Conservation (phyloP, 2,329 filamentous ascomycete genomes). For the Pestalotiopsis sp. region DNA sequence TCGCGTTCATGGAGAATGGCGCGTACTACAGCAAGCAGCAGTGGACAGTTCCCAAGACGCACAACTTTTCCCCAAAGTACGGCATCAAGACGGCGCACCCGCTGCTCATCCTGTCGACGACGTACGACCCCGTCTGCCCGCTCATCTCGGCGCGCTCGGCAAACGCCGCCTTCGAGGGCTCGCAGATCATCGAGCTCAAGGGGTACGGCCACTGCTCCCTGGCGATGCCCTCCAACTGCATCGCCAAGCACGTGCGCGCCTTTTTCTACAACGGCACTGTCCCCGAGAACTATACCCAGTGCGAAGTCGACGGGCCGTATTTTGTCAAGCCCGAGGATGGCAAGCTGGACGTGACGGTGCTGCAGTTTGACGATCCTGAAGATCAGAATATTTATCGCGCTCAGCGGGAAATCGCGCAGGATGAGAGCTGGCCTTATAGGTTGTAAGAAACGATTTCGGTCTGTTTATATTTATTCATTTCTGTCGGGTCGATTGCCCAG, state of each 20-base stretch:
- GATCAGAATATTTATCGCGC: slow-evolving; percentile 20
- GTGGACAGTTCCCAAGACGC: slow-evolving; percentile 32
- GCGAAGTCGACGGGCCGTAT: slow-evolving; percentile 41
- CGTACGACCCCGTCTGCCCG: slow-evolving; percentile 61
- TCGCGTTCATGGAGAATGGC: slow-evolving; percentile 28
- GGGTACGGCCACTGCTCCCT: slow-evolving; percentile 47
- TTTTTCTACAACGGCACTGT: slow-evolving; percentile 42
- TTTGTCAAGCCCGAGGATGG: slow-evolving; percentile 34
- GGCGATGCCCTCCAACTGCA: slow-evolving; percentile 39
- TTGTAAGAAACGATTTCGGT: neutral
- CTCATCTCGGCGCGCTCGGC: slow-evolving; percentile 41
- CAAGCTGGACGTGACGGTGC: slow-evolving; percentile 15
- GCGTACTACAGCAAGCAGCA: slow-evolving; percentile 32
- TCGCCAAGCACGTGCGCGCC: slow-evolving; percentile 36
- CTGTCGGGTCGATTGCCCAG: too few species aligned
- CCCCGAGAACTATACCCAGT: slow-evolving; percentile 37
- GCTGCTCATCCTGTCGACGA: slow-evolving; percentile 57
- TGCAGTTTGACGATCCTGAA: slow-evolving; percentile 19
- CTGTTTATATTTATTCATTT: neutral
- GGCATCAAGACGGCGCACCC: slow-evolving; percentile 48
- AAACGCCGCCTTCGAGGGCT: slow-evolving; percentile 36
- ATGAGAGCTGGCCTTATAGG: slow-evolving; percentile 4
- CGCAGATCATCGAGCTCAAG: slow-evolving; percentile 42
- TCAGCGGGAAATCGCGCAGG: slow-evolving; percentile 18
- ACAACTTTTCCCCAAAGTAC: slow-evolving; percentile 29